phyloP scores from a whole-genome alignment of 768 basidiomycete genomes.

The Austroboletus eburneus region DNA sequence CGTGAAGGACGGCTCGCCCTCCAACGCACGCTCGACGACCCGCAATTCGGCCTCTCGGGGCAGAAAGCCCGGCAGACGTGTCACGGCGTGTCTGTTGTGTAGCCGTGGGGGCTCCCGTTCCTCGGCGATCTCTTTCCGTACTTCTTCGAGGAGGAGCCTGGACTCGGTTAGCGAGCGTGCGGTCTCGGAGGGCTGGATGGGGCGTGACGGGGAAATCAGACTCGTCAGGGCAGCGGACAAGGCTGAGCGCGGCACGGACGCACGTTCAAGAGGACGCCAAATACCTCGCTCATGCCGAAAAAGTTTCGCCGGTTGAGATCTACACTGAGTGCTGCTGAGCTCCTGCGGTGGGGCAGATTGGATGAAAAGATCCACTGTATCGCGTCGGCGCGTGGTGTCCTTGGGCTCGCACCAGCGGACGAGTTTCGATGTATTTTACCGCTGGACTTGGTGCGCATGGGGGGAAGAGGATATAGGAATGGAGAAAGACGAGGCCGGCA shows the following conservation, averaged over 20 bases:
- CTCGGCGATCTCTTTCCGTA: conserved; percentile 69
- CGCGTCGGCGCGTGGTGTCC: conserved; percentile 35
- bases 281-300: conserved; percentile 77
- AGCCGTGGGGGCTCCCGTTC: conserved; percentile 61
- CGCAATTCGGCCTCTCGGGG: conserved; percentile 62
- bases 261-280: conserved; percentile 73
- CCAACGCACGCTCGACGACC: conserved; percentile 60
- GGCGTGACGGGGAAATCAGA: conserved; percentile 13
- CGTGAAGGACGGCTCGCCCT: conserved; percentile 72
- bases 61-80: conserved; percentile 71
- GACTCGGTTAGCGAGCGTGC: conserved; percentile 79
- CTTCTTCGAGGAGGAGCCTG: conserved; percentile 69
- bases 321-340: conserved; percentile 54
- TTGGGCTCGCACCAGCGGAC: conserved; percentile 22
- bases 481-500: conserved; percentile 18
- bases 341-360: conserved; percentile 60
- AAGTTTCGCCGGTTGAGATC: conserved; percentile 67
- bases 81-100: conserved; percentile 73
- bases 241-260: conserved; percentile 27
- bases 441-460: conserved; percentile 26
- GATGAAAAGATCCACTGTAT: conserved; percentile 75
- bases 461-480: conserved; percentile 3
- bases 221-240: not conserved
- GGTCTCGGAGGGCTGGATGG: conserved; percentile 66
- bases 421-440: conserved; percentile 24